These are phyloP conservation scores for Acrocalymma vagum DNA, from an alignment of 2,329 filamentous ascomycete species.

Conservation along the genomic window DNA sequence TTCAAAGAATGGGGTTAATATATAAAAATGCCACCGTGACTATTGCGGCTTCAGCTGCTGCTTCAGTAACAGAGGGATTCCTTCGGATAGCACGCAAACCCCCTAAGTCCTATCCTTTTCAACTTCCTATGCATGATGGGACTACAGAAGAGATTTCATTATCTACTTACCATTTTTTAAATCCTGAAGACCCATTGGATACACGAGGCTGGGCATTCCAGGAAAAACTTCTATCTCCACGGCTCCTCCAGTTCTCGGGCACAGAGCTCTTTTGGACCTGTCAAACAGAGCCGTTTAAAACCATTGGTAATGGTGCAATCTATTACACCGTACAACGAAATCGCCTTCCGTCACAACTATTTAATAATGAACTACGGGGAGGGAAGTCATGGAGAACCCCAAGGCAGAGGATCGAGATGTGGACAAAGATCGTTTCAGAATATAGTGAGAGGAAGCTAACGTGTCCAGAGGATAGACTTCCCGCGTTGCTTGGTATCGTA, in stretches of 20 bases:
- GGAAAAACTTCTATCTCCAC: slow-evolving; percentile 11
- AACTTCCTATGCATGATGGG: no score
- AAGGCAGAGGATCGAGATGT: neutral
- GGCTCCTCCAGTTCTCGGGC: slow-evolving; percentile 11
- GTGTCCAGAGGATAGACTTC: slow-evolving; percentile 7
- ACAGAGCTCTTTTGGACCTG: slow-evolving; percentile 10
- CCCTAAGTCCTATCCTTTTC: no score
- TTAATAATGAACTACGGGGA: no score
- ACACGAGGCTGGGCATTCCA: slow-evolving; percentile 14
- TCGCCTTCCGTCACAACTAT: no score
- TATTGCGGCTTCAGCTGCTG: slow-evolving; percentile 2
- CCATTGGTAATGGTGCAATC: no score
- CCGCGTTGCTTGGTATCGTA: slow-evolving; percentile 14
- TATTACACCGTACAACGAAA: no score
- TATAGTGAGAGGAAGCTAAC: slow-evolving; percentile 7
- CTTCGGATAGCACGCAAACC: no score
- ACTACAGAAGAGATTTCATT: neutral
- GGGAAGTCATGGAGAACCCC: no score
- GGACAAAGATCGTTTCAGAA: neutral
- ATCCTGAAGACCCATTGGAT: slow-evolving; percentile 5
- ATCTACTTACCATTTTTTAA: neutral
- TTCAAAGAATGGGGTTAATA: neutral
- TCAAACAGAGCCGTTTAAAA: no score
- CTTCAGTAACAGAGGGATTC: slow-evolving; percentile 2
- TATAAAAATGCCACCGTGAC: slow-evolving; percentile 1